These are phyloP conservation scores for Adansonia madagascariensis DNA, from an alignment of 441 rosid species.

Conservation along the genomic window DNA sequence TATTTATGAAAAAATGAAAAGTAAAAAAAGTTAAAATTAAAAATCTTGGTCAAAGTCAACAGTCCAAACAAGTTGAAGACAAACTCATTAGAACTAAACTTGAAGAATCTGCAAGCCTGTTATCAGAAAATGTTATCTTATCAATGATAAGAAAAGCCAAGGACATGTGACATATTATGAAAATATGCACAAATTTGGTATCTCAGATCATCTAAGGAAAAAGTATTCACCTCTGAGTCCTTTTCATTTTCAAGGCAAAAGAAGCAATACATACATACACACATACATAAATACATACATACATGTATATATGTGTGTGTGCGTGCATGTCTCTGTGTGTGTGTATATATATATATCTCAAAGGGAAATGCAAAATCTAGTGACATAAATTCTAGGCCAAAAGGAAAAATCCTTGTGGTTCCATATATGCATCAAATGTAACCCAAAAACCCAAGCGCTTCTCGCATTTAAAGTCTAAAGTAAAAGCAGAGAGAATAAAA, in stretches of 20 bases:
- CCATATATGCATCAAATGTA: neutral
- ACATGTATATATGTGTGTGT: too few species aligned
- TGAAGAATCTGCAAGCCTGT: neutral
- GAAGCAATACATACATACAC: neutral
- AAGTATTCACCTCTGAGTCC: neutral
- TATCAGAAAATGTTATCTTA: neutral
- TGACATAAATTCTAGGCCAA: neutral
- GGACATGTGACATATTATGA: neutral
- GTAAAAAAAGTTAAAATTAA: neutral
- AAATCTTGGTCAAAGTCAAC: neutral
- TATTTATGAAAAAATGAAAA: slow-evolving; percentile 1
- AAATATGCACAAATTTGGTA: neutral
- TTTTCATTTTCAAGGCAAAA: neutral
- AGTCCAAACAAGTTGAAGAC: slow-evolving; percentile 12
- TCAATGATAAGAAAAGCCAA: neutral
- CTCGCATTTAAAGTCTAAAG: neutral
- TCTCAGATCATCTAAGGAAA: neutral
- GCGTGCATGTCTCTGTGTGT: too few species aligned
- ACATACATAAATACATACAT: too few species aligned
- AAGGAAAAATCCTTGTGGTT: neutral
- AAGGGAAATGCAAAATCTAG: neutral
- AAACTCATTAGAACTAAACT: neutral
- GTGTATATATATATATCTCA: too few species aligned
- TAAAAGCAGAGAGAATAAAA: neutral
- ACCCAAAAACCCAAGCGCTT: neutral